phyloP scores from a whole-genome alignment of 495 filamentous ascomycete genomes.

The Penicillium goetzii region DNA sequence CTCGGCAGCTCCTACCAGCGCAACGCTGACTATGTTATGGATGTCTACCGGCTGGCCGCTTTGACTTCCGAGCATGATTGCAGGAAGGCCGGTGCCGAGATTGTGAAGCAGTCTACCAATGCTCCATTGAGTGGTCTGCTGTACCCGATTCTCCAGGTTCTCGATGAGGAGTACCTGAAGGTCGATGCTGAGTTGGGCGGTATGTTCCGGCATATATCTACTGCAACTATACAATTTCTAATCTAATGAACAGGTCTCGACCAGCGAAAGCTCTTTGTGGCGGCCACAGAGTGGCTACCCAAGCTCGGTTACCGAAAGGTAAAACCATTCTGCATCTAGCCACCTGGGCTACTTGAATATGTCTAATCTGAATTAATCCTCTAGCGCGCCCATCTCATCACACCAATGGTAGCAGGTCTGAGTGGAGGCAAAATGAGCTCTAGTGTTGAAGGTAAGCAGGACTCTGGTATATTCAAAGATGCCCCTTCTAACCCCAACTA shows the following conservation, averaged over 20 bases:
- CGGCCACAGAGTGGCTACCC: constrained; percentile 60
- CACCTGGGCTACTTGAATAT: background rate
- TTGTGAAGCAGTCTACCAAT: constrained; percentile 87
- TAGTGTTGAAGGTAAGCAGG: constrained; percentile 44
- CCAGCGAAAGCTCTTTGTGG: constrained; percentile 63
- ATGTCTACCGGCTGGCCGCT: constrained; percentile 48
- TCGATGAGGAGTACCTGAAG: constrained; percentile 89
- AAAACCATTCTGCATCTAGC: constrained; percentile 3
- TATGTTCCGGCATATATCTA: constrained; percentile 54
- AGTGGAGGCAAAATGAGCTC: constrained; percentile 81
- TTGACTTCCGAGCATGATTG: constrained; percentile 55
- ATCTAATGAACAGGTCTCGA: constrained; percentile 1
- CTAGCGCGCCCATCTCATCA: constrained; percentile 82
- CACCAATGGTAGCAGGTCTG: constrained; percentile 86
- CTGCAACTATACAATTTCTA: background rate
- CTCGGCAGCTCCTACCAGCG: constrained; percentile 83
- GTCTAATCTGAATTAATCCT: background rate
- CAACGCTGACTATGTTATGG: constrained; percentile 44
- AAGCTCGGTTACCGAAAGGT: constrained; percentile 55
- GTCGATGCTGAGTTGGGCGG: constrained; percentile 77
- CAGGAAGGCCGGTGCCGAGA: constrained; percentile 85
- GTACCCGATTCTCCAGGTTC: constrained; percentile 77
- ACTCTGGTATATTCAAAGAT: background rate
- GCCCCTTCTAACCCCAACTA: constrained; percentile 26
- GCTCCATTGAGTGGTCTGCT: constrained; percentile 77